Evolutionary conservation across 2,329 filamentous ascomycete species (phyloP), one percentile per base, ranked within the genome.

Genomic region (Talaromyces funiculosus): DNA sequence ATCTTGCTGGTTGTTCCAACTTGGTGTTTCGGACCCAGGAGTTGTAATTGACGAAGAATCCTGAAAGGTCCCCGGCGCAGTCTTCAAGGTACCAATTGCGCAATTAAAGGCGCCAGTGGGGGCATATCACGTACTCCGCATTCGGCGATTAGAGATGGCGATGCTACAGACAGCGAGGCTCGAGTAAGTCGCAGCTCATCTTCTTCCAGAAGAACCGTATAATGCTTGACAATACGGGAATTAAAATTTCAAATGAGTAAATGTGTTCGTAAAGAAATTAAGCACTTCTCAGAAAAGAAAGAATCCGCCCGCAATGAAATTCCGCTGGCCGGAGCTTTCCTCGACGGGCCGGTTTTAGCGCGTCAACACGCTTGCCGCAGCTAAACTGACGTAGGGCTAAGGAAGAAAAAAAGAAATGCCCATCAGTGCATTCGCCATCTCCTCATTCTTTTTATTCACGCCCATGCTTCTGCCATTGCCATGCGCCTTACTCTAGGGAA

Each of bases 401-500:
- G 47, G 33, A 12, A 47, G 24, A 37, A 45, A 57, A 56, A 57
- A 22, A 31, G 16, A 40, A 55, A 40, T 40, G 31, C 16, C 43
- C 63, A 51, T 31, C 45, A 10, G 3, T 31, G 45, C 26, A 18
- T 26, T 55, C 33, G 20, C 53, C 60, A 42, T 37, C 49, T 14
- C 53, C 53, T 47, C 56, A 26, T 29, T 53, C 33, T 29, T 40
- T 40, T 53, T 8, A 57, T 54, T 55, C 57, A 57, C 60, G 43
- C 60, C 51, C 60, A 59, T 61, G 61, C 55, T 37, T 55, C 60
- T 60, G 59, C 55, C 53, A 31, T 61, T 54, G 61, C 67, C 64
- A 76, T 76, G 73, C 68, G 68, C 68, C 69, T 70, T 66, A 66
- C 68, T 64, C 65, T 76, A 63, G 68, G 70, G 67, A 69, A 67